Conservation (phyloP, 768 basidiomycete genomes). For the Fistulinella prunicolor region DNA sequence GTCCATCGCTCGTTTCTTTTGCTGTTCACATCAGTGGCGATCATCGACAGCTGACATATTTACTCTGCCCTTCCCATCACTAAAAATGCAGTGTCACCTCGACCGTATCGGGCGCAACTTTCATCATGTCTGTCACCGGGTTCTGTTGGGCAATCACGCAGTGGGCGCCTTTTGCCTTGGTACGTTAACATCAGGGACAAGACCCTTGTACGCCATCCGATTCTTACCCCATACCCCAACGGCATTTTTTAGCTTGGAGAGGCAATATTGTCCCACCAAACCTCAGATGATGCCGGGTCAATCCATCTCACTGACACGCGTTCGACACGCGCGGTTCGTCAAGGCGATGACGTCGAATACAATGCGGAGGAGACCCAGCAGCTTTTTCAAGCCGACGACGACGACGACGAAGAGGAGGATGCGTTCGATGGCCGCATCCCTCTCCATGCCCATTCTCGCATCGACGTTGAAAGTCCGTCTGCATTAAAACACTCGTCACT, state of each 20-base stretch:
- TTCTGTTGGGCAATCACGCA: conserved; percentile 91
- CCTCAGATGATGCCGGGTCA: conserved; percentile 31
- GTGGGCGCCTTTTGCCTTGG: conserved; percentile 92
- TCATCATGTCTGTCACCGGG: conserved; percentile 75
- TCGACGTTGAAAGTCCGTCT: not conserved
- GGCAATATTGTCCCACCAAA: conserved; percentile 72
- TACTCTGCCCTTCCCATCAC: conserved; percentile 5
- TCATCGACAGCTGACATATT: conserved; percentile 11
- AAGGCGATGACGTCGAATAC: conserved; percentile 16
- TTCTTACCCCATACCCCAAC: conserved; percentile 21
- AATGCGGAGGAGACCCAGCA: conserved; percentile 21
- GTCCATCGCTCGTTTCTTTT: conserved; percentile 31
- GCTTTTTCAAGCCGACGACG: conserved; percentile 21
- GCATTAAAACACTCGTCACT: conserved; percentile 7
- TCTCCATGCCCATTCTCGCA: not conserved
- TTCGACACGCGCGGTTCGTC: conserved; percentile 10
- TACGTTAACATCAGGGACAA: conserved; percentile 37
- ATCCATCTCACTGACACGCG: conserved; percentile 41
- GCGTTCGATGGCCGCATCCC: not conserved
- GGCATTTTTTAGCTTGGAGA: conserved; percentile 62
- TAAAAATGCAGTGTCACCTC: conserved; percentile 59
- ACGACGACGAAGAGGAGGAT: conserved; percentile 23
- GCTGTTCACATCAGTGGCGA: conserved; percentile 11
- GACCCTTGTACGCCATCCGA: not conserved
- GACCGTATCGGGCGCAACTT: conserved; percentile 65